A percentile compares a stretch with the other conserved stretches of the same genome.
Conservation (phyloP, 169 alveolate species). For the Babesia ovis region DNA sequence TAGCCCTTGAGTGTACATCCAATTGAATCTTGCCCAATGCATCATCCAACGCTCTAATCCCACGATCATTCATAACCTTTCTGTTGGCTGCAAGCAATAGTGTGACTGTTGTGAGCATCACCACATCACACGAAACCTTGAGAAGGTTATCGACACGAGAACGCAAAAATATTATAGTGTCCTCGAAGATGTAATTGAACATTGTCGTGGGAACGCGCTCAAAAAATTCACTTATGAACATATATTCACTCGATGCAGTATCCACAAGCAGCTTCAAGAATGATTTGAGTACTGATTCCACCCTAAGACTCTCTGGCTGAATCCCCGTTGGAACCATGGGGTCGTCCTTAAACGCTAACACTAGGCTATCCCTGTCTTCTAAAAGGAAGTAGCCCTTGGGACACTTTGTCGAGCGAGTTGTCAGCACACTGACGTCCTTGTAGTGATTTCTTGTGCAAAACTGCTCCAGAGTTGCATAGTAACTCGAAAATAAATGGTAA, state of each 20-base stretch:
- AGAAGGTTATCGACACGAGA: conserved; percentile 23
- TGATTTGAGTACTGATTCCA: conserved; percentile 70
- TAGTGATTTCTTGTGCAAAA: conserved; percentile 38
- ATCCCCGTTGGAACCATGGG: conserved; percentile 64
- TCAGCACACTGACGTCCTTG: conserved; percentile 22
- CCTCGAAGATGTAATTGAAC: conserved; percentile 50
- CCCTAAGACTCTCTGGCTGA: conserved; percentile 25
- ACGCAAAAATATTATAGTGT: conserved; percentile 28
- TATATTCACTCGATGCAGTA: conserved; percentile 70
- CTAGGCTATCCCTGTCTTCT: conserved; percentile 38
- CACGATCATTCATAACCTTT: conserved; percentile 34
- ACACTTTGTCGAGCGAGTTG: neutral
- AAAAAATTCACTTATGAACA: conserved; percentile 60
- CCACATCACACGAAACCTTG: conserved; percentile 38
- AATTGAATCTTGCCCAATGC: conserved; percentile 42
- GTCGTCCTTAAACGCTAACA: conserved; percentile 32
- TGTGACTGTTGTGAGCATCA: conserved; percentile 32
- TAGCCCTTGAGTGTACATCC: conserved; percentile 9
- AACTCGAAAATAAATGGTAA: conserved; percentile 52
- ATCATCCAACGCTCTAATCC: conserved; percentile 28
- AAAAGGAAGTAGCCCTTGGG: conserved; percentile 34
- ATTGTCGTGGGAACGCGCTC: neutral
- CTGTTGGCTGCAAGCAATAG: conserved; percentile 35
- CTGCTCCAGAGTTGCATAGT: conserved; percentile 42
- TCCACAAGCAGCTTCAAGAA: conserved; percentile 69